A percentile compares a stretch with the other conserved stretches of the same genome.
These are phyloP conservation scores for Brasenia schreberi DNA, from an alignment of 164 flowering plant genomes.

Conservation along the genomic window DNA sequence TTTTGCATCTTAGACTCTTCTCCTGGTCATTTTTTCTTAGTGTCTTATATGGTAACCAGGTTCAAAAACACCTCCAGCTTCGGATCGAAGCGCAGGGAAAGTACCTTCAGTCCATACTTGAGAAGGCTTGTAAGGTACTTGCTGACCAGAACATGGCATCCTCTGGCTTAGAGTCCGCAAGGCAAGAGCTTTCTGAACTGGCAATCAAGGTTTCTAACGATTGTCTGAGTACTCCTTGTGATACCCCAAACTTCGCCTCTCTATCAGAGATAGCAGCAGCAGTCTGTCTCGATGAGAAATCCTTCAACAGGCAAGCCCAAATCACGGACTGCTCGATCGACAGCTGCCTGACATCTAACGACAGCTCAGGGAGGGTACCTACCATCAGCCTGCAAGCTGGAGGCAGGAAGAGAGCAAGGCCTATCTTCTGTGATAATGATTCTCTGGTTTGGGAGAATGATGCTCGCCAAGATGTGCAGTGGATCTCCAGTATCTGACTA, in stretches of 20 bases:
- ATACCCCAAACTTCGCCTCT: slow-evolving; percentile 39
- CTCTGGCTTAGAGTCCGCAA: slow-evolving; percentile 57
- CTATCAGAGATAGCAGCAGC: slow-evolving; percentile 31
- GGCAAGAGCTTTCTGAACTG: slow-evolving; percentile 66
- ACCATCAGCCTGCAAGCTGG: slow-evolving; percentile 19
- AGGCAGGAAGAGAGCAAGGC: slow-evolving; percentile 58
- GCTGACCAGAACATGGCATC: slow-evolving; percentile 41
- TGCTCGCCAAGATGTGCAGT: slow-evolving; percentile 39
- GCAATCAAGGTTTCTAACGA: slow-evolving; percentile 55
- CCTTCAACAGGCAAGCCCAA: slow-evolving; percentile 19
- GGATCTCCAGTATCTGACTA: slow-evolving; percentile 32
- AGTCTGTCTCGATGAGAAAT: slow-evolving; percentile 27
- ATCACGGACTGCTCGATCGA: slow-evolving; percentile 58
- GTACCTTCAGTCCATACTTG: slow-evolving; percentile 80
- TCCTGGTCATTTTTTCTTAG: neutral
- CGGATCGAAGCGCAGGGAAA: slow-evolving; percentile 87
- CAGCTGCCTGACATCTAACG: slow-evolving; percentile 64
- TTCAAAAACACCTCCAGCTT: slow-evolving; percentile 77
- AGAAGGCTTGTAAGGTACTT: slow-evolving; percentile 79
- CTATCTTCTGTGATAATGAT: slow-evolving; percentile 32
- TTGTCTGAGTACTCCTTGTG: slow-evolving; percentile 21
- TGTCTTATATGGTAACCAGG: slow-evolving; percentile 25
- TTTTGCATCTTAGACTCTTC: neutral
- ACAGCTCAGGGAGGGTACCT: slow-evolving; percentile 33
- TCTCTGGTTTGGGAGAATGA: slow-evolving; percentile 30